Conservation (phyloP, 1,139 yeast genomes). For the Diutina scorzettiae region DNA sequence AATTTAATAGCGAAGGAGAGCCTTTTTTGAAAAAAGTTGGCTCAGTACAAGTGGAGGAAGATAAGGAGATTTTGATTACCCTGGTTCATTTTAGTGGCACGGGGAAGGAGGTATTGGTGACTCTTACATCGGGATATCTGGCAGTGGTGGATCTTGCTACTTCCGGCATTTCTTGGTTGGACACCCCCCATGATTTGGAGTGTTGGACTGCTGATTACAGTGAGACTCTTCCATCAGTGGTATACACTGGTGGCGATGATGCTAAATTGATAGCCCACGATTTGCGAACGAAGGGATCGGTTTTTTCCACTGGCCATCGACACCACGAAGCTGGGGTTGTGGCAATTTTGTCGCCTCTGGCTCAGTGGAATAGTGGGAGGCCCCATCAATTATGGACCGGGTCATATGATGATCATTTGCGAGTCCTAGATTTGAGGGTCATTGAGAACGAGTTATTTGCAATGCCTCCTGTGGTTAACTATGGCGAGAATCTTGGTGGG, state of each 20-base stretch:
- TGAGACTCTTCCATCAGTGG: constrained; percentile 39
- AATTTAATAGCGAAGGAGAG: constrained; percentile 11
- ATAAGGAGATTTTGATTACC: constrained; percentile 37
- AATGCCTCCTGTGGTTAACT: constrained; percentile 32
- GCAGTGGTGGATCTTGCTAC: constrained; percentile 21
- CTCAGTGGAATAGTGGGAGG: constrained; percentile 25
- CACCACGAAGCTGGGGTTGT: constrained; percentile 53
- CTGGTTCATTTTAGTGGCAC: constrained; percentile 51
- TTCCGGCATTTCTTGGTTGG: constrained; percentile 11
- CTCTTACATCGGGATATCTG: constrained; percentile 49
- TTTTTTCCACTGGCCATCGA: constrained; percentile 46
- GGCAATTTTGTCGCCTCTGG: constrained; percentile 46
- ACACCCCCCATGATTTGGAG: constrained; percentile 49
- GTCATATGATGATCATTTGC: constrained; percentile 74
- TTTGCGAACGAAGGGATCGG: constrained; percentile 28
- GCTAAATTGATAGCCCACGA: constrained; percentile 68
- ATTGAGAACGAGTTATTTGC: constrained; percentile 28
- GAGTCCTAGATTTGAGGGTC: constrained; percentile 59
- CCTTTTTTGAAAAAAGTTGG: background rate
- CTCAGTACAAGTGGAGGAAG: constrained; percentile 32
- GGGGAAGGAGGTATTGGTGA: constrained; percentile 27
- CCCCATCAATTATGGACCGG: constrained; percentile 73
- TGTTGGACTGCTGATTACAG: constrained; percentile 88
- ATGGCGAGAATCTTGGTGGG: constrained; percentile 56
- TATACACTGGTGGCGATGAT: constrained; percentile 92